phyloP scores from a whole-genome alignment of 1,139 yeast genomes.

The Pichia sp. region DNA sequence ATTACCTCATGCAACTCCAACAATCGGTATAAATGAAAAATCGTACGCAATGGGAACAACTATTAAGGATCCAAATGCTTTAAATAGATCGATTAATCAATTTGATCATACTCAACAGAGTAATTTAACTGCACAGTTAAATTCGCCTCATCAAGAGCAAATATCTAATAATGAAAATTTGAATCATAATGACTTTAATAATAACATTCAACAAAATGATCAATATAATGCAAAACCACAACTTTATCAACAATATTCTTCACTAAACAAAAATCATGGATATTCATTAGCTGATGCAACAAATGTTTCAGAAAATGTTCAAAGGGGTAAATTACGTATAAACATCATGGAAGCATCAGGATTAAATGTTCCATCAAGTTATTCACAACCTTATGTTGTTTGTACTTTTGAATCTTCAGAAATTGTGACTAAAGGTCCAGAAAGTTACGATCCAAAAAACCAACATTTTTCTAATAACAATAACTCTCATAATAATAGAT shows the following conservation, averaged over 20 bases:
- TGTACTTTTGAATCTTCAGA: conserved; percentile 92
- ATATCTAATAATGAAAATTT: conserved; percentile 8
- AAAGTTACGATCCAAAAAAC: conserved; percentile 37
- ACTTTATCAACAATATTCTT: conserved; percentile 1
- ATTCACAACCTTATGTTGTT: conserved; percentile 80
- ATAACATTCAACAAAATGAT: conserved; percentile 25
- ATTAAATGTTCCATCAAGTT: conserved; percentile 46
- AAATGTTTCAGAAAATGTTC: conserved; percentile 34
- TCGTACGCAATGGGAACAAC: conserved; percentile 70
- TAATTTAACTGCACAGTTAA: conserved; percentile 24
- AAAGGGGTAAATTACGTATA: conserved; percentile 78
- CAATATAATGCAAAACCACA: too few relatives aligned
- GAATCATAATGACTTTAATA: conserved; percentile 7
- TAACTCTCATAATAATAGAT: conserved; percentile 3
- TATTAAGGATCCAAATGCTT: conserved; percentile 30
- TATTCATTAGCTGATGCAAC: conserved; percentile 16
- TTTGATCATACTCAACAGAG: conserved; percentile 24
- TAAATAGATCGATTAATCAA: conserved; percentile 26
- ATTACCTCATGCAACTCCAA: conserved; percentile 45
- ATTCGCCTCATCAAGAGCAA: too few relatives aligned
- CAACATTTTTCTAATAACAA: not conserved
- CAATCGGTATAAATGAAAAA: conserved; percentile 59
- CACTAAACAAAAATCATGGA: conserved; percentile 6
- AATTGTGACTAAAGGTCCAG: conserved; percentile 79
- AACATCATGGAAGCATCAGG: conserved; percentile 75